Evolutionary conservation across 148 eudicot genomes (phyloP).

Genomic region (Vaccinium macrocarpon): DNA sequence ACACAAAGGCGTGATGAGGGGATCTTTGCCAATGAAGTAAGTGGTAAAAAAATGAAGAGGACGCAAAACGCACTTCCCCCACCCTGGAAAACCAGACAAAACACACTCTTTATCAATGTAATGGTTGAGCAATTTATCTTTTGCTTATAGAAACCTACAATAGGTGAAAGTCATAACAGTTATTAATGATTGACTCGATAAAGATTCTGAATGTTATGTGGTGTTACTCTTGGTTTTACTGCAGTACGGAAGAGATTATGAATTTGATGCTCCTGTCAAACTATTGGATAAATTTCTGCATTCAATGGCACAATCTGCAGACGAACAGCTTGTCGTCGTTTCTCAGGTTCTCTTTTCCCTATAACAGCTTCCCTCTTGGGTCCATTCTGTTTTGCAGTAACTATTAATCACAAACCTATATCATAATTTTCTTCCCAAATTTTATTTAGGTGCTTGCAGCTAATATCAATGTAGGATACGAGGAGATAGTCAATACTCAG

Average conservation of each 20-base stretch:
- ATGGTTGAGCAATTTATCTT: not conserved
- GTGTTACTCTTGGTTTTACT: not conserved
- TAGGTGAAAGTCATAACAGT: not conserved
- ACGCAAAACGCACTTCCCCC: not conserved
- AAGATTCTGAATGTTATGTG: not conserved
- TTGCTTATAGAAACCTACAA: not conserved
- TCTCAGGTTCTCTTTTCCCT: slow-evolving; percentile 36
- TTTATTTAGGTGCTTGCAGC: slow-evolving; percentile 45
- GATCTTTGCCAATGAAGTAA: not conserved
- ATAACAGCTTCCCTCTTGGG: not conserved
- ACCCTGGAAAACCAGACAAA: not conserved
- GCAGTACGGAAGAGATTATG: slow-evolving; percentile 46
- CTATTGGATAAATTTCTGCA: slow-evolving; percentile 41
- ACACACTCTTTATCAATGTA: not conserved
- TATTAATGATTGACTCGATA: not conserved
- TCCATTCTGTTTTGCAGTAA: not conserved
- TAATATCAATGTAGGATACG: slow-evolving; percentile 49
- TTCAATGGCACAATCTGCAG: slow-evolving; percentile 42
- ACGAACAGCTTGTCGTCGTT: slow-evolving; percentile 45
- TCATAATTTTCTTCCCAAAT: not conserved
- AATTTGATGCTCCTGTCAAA: slow-evolving; percentile 48
- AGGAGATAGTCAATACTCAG: slow-evolving; percentile 50
- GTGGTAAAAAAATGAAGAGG: not conserved
- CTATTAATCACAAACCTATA: not conserved
- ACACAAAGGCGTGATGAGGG: not conserved